Evolutionary conservation across 2,329 filamentous ascomycete genomes (phyloP).

Genomic region (Curvularia hawaiiensis): DNA sequence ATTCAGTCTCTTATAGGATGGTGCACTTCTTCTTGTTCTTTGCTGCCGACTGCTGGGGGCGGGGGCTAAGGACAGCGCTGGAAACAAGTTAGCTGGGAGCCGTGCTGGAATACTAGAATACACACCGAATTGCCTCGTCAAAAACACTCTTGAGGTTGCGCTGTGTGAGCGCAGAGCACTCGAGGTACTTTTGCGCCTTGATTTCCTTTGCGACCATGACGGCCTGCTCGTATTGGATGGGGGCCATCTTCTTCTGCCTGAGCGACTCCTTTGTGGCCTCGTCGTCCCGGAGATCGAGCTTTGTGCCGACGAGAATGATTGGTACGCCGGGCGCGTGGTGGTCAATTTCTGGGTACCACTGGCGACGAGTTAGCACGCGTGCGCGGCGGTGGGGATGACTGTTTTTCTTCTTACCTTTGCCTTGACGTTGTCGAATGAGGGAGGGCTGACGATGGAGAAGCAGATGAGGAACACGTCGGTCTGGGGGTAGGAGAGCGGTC

Average conservation of each 20-base stretch:
- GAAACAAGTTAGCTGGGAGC: constrained; percentile 21
- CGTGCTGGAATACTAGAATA: constrained; percentile 14
- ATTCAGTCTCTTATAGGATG: constrained; percentile 25
- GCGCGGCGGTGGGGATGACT: neutral
- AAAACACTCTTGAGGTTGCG: constrained; percentile 98
- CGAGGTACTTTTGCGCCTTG: constrained; percentile 93
- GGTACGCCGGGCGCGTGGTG: constrained; percentile 95
- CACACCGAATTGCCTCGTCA: constrained; percentile 95
- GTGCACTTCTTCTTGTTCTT: constrained; percentile 39
- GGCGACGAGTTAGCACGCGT: constrained; percentile 24
- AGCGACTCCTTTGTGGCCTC: constrained; percentile 79
- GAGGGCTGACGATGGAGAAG: constrained; percentile 97
- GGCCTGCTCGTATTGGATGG: constrained; percentile 94
- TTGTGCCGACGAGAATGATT: constrained; percentile 96
- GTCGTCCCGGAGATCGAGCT: constrained; percentile 94
- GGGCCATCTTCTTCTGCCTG: constrained; percentile 91
- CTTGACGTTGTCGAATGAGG: constrained; percentile 98
- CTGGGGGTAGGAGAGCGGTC: constrained; percentile 95
- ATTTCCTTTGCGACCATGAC: constrained; percentile 91
- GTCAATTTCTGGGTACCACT: constrained; percentile 98
- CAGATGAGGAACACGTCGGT: constrained; percentile 98
- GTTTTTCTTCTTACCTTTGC: constrained; percentile 74
- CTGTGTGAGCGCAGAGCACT: constrained; percentile 96
- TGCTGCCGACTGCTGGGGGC: constrained; percentile 35
- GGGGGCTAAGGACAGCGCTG: constrained; percentile 50